These are phyloP conservation scores for Globisporangium emineosum DNA, from an alignment of 352 stramenopile genomes.

Conservation along the genomic window DNA sequence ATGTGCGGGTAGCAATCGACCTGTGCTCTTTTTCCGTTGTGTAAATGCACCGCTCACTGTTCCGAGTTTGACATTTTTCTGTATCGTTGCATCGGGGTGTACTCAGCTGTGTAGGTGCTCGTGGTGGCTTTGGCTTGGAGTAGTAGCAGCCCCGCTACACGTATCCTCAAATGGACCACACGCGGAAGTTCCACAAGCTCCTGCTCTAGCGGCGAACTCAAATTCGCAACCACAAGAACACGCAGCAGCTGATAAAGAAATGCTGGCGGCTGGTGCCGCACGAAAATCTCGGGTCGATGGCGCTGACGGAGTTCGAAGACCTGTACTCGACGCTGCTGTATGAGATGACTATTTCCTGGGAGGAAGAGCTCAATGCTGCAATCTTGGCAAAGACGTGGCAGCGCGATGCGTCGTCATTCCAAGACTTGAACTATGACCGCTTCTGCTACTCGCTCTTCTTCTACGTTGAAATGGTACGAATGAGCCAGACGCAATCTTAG, in stretches of 20 bases:
- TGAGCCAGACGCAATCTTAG: not conserved
- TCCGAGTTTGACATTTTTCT: not conserved
- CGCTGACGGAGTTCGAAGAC: constrained; percentile 35
- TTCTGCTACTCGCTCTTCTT: constrained; percentile 63
- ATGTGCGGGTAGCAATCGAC: not conserved
- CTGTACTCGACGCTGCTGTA: constrained; percentile 55
- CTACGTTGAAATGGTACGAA: constrained; percentile 52
- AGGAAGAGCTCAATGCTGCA: constrained; percentile 44
- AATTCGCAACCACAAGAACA: constrained; percentile 40
- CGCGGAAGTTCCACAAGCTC: constrained; percentile 33
- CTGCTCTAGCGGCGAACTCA: constrained; percentile 42
- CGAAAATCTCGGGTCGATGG: constrained; percentile 20
- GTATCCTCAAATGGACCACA: constrained; percentile 27
- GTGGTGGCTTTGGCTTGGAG: no score
- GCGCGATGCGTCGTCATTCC: constrained; percentile 32
- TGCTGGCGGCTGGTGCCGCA: constrained; percentile 34
- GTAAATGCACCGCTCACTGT: not conserved
- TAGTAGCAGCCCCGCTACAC: not conserved
- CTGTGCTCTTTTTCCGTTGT: not conserved
- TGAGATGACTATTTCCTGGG: constrained; percentile 62
- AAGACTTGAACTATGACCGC: constrained; percentile 39
- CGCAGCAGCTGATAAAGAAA: constrained; percentile 31
- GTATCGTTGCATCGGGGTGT: not conserved
- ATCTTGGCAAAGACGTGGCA: constrained; percentile 50
- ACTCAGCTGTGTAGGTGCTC: no score